Conservation (phyloP, 2,329 filamentous ascomycete genomes). For the Pseudogymnoascus sp. region DNA sequence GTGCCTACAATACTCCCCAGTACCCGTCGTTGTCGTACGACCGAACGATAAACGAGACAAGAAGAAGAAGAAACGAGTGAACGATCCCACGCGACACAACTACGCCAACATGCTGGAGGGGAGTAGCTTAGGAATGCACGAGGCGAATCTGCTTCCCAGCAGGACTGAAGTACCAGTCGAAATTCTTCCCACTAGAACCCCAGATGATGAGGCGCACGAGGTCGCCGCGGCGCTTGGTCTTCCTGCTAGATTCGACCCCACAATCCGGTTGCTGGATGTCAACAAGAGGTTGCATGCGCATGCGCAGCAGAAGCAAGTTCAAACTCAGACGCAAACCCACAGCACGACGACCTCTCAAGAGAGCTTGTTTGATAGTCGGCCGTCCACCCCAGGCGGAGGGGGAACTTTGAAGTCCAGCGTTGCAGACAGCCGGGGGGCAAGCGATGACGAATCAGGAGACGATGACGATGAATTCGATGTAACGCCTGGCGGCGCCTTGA, state of each 20-base stretch:
- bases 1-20: slow-evolving; percentile 65
- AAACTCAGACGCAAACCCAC: neutral
- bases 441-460: slow-evolving; percentile 29
- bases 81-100: slow-evolving; percentile 52
- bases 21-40: slow-evolving; percentile 66
- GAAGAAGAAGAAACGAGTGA: slow-evolving; percentile 60
- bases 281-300: slow-evolving; percentile 12
- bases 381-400: slow-evolving; percentile 20
- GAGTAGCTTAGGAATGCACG: slow-evolving; percentile 33
- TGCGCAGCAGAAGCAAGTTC: neutral
- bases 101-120: slow-evolving; percentile 60
- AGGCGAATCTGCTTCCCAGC: slow-evolving; percentile 22
- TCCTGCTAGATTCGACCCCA: slow-evolving; percentile 55
- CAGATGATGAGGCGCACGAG: slow-evolving; percentile 56
- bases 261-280: slow-evolving; percentile 47
- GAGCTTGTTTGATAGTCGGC: slow-evolving; percentile 15
- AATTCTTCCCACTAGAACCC: slow-evolving; percentile 20
- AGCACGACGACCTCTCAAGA: neutral
- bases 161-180: slow-evolving; percentile 18
- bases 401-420: slow-evolving; percentile 33
- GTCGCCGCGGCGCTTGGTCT: slow-evolving; percentile 56
- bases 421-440: slow-evolving; percentile 24
- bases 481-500: slow-evolving; percentile 22
- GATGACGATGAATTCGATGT: slow-evolving; percentile 28
- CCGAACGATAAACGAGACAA: slow-evolving; percentile 62